A percentile compares a stretch with the other conserved stretches of the same genome.
Evolutionary conservation across 2,329 filamentous ascomycete species (phyloP).

Genomic region (Nemania sp.): DNA sequence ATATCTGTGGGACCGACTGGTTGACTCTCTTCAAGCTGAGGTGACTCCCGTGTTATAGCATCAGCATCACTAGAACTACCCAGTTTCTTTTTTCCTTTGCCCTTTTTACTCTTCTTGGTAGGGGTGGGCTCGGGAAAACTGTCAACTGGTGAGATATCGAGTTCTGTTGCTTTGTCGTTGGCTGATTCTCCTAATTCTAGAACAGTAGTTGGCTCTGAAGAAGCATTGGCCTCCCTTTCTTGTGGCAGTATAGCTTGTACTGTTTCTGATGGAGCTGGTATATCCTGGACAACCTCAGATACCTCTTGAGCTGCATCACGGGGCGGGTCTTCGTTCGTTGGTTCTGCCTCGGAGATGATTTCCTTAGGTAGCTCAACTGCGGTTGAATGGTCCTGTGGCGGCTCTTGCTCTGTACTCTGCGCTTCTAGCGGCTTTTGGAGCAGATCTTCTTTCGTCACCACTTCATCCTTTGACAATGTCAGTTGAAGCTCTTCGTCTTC

Average conservation of each 20-base stretch:
- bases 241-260: background rate
- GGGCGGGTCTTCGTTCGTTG: background rate
- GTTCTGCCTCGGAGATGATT: background rate
- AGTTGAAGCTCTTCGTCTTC: background rate
- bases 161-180: constrained; percentile 1
- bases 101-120: constrained; percentile 35
- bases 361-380: background rate
- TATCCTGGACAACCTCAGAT: constrained; percentile 1
- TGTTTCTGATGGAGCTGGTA: background rate
- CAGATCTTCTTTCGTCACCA: background rate
- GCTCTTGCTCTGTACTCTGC: background rate
- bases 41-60: constrained; percentile 10
- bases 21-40: constrained; percentile 20
- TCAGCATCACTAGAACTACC: constrained; percentile 19
- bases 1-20: background rate
- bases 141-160: constrained; percentile 17
- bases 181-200: background rate
- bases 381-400: background rate
- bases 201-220: constrained; percentile 6
- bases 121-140: constrained; percentile 3
- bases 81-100: constrained; percentile 41
- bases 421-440: background rate
- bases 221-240: background rate
- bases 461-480: constrained; percentile 2
- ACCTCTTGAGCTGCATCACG: background rate